phyloP scores from a whole-genome alignment of 768 basidiomycete genomes.

The Lentinula sp. region DNA sequence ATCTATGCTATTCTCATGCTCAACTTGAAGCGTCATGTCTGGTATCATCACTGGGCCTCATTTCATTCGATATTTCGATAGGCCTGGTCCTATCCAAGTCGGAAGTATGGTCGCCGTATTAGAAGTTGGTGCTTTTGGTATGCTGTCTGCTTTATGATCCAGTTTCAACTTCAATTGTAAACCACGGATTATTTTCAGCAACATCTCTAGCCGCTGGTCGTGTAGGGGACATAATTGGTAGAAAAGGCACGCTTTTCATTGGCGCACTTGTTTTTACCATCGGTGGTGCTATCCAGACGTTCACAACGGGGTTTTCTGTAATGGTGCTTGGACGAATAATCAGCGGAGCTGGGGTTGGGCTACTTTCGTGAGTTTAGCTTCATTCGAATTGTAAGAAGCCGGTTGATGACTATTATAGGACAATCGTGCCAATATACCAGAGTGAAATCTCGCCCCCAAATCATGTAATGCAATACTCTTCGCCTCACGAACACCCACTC shows the following conservation, averaged over 20 bases:
- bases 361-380: constrained; percentile 47
- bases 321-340: constrained; percentile 38
- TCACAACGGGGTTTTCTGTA: constrained; percentile 66
- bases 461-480: constrained; percentile 45
- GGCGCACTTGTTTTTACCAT: constrained; percentile 85
- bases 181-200: constrained; percentile 32
- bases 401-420: constrained; percentile 34
- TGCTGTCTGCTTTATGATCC: constrained; percentile 16
- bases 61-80: constrained; percentile 77
- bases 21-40: constrained; percentile 59
- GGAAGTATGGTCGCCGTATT: constrained; percentile 95
- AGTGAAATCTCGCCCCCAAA: constrained; percentile 93
- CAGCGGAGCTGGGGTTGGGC: constrained; percentile 61
- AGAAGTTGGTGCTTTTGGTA: constrained; percentile 88
- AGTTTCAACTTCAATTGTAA: neutral
- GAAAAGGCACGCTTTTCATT: constrained; percentile 75
- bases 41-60: constrained; percentile 87
- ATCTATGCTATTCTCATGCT: neutral
- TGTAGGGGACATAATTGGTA: constrained; percentile 80
- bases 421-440: constrained; percentile 91
- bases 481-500: neutral
- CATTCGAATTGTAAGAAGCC: neutral
- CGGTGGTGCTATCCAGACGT: constrained; percentile 83
- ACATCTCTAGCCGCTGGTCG: constrained; percentile 87
- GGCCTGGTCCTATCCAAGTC: constrained; percentile 67